Conservation (phyloP, 805 yeast species). For the Ogataea minuta region DNA sequence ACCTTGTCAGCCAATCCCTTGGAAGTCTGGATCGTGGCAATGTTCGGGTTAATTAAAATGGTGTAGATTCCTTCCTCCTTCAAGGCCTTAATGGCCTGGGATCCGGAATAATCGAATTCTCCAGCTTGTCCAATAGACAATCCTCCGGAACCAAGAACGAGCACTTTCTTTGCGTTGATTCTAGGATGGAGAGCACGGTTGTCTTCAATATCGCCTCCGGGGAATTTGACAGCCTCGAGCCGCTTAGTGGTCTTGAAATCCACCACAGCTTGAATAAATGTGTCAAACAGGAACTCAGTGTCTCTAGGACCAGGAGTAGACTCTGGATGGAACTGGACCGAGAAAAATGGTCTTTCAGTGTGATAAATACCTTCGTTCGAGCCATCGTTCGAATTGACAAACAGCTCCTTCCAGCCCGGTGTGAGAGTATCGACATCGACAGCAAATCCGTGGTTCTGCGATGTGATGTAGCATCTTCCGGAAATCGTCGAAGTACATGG, state of each 20-base stretch:
- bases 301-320: slow-evolving; percentile 99
- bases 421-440: slow-evolving; percentile 79
- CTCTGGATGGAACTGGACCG: slow-evolving; percentile 99
- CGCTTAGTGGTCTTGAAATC: slow-evolving; percentile 55
- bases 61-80: slow-evolving; percentile 98
- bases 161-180: slow-evolving; percentile 83
- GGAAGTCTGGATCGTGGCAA: slow-evolving; percentile 97
- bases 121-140: slow-evolving; percentile 99
- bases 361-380: slow-evolving; percentile 98
- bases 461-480: slow-evolving; percentile 97
- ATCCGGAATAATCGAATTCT: slow-evolving; percentile 98
- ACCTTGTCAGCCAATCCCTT: slow-evolving; percentile 98
- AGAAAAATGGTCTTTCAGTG: slow-evolving; percentile 82
- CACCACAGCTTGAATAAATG: slow-evolving; percentile 77
- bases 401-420: slow-evolving; percentile 87
- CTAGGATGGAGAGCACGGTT: slow-evolving; percentile 75
- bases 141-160: slow-evolving; percentile 97
- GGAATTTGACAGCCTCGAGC: slow-evolving; percentile 77
- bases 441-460: slow-evolving; percentile 98
- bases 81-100: slow-evolving; percentile 97
- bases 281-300: slow-evolving; percentile 95
- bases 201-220: slow-evolving; percentile 80
- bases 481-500: slow-evolving; percentile 81
- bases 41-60: slow-evolving; percentile 92
- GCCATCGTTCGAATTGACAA: slow-evolving; percentile 93